phyloP scores from a whole-genome alignment of 2,329 filamentous ascomycete genomes.

The Colletotrichum graminicola region DNA sequence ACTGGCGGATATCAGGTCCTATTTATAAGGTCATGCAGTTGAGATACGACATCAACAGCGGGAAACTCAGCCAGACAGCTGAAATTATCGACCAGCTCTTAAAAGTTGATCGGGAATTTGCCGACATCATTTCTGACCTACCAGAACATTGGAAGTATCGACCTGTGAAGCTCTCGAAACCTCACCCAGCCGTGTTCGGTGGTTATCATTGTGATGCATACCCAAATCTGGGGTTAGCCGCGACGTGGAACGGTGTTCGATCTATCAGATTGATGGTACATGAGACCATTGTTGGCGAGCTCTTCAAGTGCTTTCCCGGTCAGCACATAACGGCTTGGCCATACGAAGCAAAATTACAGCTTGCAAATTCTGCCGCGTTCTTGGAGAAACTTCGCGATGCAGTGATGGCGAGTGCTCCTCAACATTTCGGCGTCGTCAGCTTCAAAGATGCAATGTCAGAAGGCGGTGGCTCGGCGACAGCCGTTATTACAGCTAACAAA shows the following conservation, averaged over 20 bases:
- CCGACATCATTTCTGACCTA: constrained; percentile 53
- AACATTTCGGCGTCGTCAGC: constrained; percentile 63
- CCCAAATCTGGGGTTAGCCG: constrained; percentile 57
- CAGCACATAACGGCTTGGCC: constrained; percentile 43
- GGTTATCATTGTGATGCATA: constrained; percentile 60
- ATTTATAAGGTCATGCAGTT: constrained; percentile 61
- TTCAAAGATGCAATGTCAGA: constrained; percentile 52
- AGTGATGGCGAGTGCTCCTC: constrained; percentile 61
- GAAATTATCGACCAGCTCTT: constrained; percentile 54
- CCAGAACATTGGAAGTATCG: constrained; percentile 58
- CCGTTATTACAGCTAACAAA: constrained; percentile 49
- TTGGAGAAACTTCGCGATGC: constrained; percentile 56
- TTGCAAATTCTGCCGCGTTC: constrained; percentile 53
- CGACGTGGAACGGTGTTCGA: constrained; percentile 62
- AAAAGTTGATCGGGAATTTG: constrained; percentile 58
- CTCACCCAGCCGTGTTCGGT: constrained; percentile 56
- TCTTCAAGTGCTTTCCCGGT: constrained; percentile 51
- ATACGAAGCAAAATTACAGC: constrained; percentile 51
- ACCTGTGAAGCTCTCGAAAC: constrained; percentile 53
- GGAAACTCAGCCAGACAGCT: constrained; percentile 52
- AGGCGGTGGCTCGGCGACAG: constrained; percentile 42
- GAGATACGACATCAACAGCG: constrained; percentile 60
- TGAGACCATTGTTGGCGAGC: constrained; percentile 60
- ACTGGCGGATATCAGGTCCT: constrained; percentile 58
- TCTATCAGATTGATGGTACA: constrained; percentile 61